phyloP scores from a whole-genome alignment of 2,329 filamentous ascomycete species.

The Colletotrichum brevisporum region DNA sequence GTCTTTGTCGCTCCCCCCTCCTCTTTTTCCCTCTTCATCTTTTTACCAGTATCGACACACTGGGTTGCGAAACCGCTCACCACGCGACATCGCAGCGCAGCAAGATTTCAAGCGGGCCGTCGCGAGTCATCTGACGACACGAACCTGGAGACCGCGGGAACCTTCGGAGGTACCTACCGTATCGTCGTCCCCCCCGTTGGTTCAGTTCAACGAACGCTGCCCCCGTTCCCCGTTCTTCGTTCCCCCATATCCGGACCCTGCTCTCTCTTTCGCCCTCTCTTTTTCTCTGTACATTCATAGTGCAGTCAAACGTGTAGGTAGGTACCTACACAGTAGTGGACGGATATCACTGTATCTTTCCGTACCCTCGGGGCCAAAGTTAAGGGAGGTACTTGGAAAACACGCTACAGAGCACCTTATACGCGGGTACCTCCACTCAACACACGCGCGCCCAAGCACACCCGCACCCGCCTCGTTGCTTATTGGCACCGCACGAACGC shows the following conservation, averaged over 20 bases:
- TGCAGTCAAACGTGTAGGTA: too few relatives aligned
- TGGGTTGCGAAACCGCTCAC: neutral
- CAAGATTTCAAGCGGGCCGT: constrained; percentile 37
- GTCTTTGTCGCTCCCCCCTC: neutral
- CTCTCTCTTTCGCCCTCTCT: too few relatives aligned
- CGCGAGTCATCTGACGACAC: constrained; percentile 38
- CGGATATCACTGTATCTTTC: too few relatives aligned
- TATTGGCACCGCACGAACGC: constrained; percentile 16
- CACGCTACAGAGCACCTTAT: too few relatives aligned
- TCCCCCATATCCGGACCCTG: constrained; percentile 20
- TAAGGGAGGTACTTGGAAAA: too few relatives aligned
- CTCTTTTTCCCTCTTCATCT: constrained; percentile 1
- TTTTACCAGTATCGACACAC: neutral
- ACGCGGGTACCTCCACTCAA: too few relatives aligned
- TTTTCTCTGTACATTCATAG: neutral
- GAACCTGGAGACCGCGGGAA: constrained; percentile 32
- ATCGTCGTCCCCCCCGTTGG: too few relatives aligned
- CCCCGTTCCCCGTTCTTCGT: constrained; percentile 1
- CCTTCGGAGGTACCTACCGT: constrained; percentile 30
- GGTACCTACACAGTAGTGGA: neutral
- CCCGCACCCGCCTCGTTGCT: constrained; percentile 1
- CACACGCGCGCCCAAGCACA: too few relatives aligned
- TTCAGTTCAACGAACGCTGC: neutral
- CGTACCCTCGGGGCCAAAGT: too few relatives aligned
- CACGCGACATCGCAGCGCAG: constrained; percentile 8